Evolutionary conservation across 495 filamentous ascomycete species (phyloP), one percentile per base, ranked within the genome.

Genomic region (Hypoxylon crocopeplum): DNA sequence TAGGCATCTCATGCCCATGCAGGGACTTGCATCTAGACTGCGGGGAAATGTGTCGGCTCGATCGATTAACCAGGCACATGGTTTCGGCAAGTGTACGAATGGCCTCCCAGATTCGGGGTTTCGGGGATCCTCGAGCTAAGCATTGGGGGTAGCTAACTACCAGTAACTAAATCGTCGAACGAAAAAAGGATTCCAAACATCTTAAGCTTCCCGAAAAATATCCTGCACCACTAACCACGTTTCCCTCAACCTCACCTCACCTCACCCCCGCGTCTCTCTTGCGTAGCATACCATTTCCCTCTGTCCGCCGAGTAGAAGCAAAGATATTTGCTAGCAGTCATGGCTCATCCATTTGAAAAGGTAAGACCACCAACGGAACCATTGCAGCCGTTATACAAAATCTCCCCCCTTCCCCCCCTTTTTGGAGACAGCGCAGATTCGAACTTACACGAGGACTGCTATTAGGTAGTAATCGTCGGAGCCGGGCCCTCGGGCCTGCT

Each of bases 401-500:
- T 1, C 10, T 44, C 20, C 1, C 12, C 20, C 12, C 21, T 8
- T 17, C 24, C 41, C 19, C 20, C 36, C 25, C 21, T 12, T 17
- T 46, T 49, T n/a, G 1, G 7, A 27, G 12, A 17, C 11, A 20
- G n/a, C 10, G 7, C 13, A 17, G 37, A 2, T 8, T 10, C 16
- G 22, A n/a, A 13, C 54, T 52, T 27, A 48, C 34, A 41, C 8
- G 7, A 34, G 21, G 4, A 19, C 34, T 32, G 21, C 17, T 29
- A 54, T 29, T 44, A 76, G 72, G 65, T 75, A 27, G 13, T 73
- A 29, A 68, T 86, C 25, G 82, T 84, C 4, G 82, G 83, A 21
- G 83, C 83, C 10, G 82, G 81, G 1, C 82, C 82, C 2, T 80
- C 82, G 0, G 81, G 83, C 16, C 77, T 86, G 3, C 75, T 85